Percentiles rank a stretch among this genome's conserved stretches.
Evolutionary conservation across 2,329 filamentous ascomycete genomes (phyloP).

Genomic region (Sporothrix phasma): DNA sequence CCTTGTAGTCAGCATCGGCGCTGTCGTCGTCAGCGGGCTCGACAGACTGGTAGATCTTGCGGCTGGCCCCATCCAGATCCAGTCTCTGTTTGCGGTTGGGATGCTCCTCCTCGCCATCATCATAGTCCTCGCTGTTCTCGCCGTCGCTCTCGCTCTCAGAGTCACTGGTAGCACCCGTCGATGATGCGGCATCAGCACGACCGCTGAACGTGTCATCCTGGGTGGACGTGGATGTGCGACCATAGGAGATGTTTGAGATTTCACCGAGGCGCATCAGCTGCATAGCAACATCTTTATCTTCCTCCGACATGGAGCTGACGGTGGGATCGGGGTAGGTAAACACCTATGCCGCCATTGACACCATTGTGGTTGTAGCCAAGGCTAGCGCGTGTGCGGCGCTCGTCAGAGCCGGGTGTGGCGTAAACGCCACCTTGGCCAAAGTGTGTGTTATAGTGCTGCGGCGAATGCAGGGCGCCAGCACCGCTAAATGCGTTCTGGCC

Average conservation of each 20-base stretch:
- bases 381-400: slow-evolving; percentile 57
- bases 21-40: slow-evolving; percentile 42
- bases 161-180: slow-evolving; percentile 75
- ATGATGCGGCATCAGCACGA: slow-evolving; percentile 73
- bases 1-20: slow-evolving; percentile 47
- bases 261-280: slow-evolving; percentile 94
- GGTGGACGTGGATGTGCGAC: slow-evolving; percentile 85
- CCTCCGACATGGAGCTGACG: slow-evolving; percentile 93
- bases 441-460: slow-evolving; percentile 59
- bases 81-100: slow-evolving; percentile 49
- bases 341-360: slow-evolving; percentile 40
- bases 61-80: slow-evolving; percentile 33
- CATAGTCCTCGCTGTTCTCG: slow-evolving; percentile 47
- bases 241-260: slow-evolving; percentile 86
- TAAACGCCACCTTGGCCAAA: slow-evolving; percentile 49
- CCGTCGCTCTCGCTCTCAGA: slow-evolving; percentile 64
- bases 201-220: slow-evolving; percentile 90
- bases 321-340: slow-evolving; percentile 89
- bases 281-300: slow-evolving; percentile 85
- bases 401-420: slow-evolving; percentile 51
- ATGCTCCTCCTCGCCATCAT: slow-evolving; percentile 53
- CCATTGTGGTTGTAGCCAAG: slow-evolving; percentile 39
- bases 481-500: slow-evolving; percentile 74
- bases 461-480: slow-evolving; percentile 69
- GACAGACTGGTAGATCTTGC: slow-evolving; percentile 41